These are phyloP conservation scores for Boletellus emodensis DNA, from an alignment of 768 basidiomycete genomes.

Conservation along the genomic window DNA sequence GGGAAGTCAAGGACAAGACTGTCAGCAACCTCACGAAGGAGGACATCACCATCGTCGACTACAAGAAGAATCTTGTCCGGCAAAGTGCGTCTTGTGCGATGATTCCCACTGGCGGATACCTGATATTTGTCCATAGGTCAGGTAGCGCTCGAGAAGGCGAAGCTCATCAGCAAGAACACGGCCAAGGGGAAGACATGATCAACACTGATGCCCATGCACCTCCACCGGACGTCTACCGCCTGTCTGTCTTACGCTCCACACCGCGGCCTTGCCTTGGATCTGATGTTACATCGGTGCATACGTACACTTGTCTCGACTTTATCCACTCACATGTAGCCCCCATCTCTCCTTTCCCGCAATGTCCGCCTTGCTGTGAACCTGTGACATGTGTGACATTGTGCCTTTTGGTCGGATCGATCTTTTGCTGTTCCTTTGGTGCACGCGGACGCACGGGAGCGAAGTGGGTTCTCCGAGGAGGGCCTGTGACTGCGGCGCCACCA, in stretches of 20 bases:
- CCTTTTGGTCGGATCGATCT: conserved; percentile 15
- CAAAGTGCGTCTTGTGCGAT: conserved; percentile 47
- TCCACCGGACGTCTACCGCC: conserved; percentile 4
- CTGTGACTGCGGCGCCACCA: background rate
- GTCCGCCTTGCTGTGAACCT: conserved; percentile 1
- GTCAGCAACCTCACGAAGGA: conserved; percentile 89
- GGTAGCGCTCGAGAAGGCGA: conserved; percentile 88
- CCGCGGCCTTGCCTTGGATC: conserved; percentile 10
- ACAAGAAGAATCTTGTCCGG: conserved; percentile 83
- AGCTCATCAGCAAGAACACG: conserved; percentile 84
- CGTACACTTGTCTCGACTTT: conserved; percentile 4
- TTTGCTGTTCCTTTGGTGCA: background rate
- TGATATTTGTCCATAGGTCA: conserved; percentile 47
- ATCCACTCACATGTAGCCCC: conserved; percentile 8
- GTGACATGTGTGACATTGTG: conserved; percentile 10
- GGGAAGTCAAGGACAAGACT: conserved; percentile 95
- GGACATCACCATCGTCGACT: conserved; percentile 89
- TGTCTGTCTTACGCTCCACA: conserved; percentile 6
- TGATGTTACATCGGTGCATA: conserved; percentile 5
- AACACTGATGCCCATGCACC: background rate
- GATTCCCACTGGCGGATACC: background rate
- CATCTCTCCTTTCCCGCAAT: conserved; percentile 13
- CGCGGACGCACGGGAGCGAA: background rate
- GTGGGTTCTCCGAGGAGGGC: conserved; percentile 28
- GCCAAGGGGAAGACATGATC: conserved; percentile 62